Evolutionary conservation across 1,139 yeast species (phyloP), one percentile per base, ranked within the genome.

Genomic region (Geotrichum macrosporum): DNA sequence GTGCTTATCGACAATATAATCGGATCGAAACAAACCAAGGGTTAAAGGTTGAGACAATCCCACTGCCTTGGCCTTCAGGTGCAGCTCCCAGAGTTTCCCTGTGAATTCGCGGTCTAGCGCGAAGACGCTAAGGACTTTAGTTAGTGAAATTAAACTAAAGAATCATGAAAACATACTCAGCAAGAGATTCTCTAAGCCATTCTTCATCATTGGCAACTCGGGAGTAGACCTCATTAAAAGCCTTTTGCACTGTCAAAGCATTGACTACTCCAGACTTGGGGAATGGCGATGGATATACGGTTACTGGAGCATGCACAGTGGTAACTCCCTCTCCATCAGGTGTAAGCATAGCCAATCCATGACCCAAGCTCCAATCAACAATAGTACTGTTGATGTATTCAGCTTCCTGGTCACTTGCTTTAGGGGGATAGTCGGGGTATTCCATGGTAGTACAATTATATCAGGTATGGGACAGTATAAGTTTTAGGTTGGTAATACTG

Each of bases 241-340:
- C 61, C 42, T 71, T 67, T 61, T 88, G 95, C n/a, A 88, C 82
- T 5, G 66, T 67, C 29, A 77, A 60, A 1, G 96, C 95, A 50
- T 74, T 72, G 16, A 77, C 70, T 61, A 86, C 89, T 44, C 84
- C 79, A 2, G 61, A 47, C 52, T 68, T 73, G 2, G 96, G 89
- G 55, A 89, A 80, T 9, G 95, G 95, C 0, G 97, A 85, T 3
- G 98, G 99, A 59, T 75, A 87, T 35, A 89, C 61, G 1, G 98
- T 89, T 10, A 87, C 79, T 21, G 98, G 97, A 3, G 96, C 95
- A 51, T 76, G 76, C 41, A 73, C 73, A 15, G 85, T 82, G 60
- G 67, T 70, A 52, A 50, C 62, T 54, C 53, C 64, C 32, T 53
- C 44, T 9, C 57, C 59, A 19, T 54, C 67, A 3, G 82, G 80